Evolutionary conservation across 805 yeast genomes (phyloP).

Genomic region (Kazachstania kunashirensis): DNA sequence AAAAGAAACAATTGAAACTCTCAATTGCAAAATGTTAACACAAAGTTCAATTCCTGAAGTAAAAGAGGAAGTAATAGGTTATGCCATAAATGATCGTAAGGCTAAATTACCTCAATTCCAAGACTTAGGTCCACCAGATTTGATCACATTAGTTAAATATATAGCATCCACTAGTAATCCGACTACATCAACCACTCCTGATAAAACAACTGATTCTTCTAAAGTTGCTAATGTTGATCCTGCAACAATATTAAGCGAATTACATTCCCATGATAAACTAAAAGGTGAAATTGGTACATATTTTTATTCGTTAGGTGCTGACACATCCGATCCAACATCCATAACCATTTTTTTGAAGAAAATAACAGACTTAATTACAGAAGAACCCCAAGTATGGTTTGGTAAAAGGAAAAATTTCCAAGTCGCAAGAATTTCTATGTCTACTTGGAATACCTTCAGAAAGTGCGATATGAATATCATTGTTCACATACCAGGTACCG

Average conservation of each 20-base stretch:
- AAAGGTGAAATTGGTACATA: constrained; percentile 56
- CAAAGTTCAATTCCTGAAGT: constrained; percentile 62
- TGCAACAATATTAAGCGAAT: constrained; percentile 11
- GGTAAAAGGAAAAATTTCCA: constrained; percentile 63
- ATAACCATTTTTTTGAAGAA: constrained; percentile 68
- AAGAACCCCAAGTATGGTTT: constrained; percentile 67
- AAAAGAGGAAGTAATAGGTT: constrained; percentile 47
- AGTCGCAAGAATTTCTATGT: constrained; percentile 62
- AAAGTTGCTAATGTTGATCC: constrained; percentile 12
- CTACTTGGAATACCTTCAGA: constrained; percentile 52
- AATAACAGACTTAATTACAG: constrained; percentile 52
- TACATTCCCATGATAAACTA: constrained; percentile 31
- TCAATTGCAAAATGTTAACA: constrained; percentile 25
- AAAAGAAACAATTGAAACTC: background rate
- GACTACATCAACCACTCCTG: constrained; percentile 3
- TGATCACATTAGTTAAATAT: constrained; percentile 35
- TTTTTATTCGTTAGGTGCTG: constrained; percentile 65
- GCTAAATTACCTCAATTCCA: constrained; percentile 45
- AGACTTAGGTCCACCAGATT: constrained; percentile 68
- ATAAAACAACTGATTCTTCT: constrained; percentile 6
- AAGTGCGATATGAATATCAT: constrained; percentile 61
- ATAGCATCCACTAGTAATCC: constrained; percentile 16
- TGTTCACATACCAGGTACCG: constrained; percentile 68
- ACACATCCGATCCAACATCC: constrained; percentile 65
- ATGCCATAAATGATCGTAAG: constrained; percentile 56